Evolutionary conservation across 371 early-diverging fungal genomes (phyloP).

Genomic region (Chytridiales sp.): DNA sequence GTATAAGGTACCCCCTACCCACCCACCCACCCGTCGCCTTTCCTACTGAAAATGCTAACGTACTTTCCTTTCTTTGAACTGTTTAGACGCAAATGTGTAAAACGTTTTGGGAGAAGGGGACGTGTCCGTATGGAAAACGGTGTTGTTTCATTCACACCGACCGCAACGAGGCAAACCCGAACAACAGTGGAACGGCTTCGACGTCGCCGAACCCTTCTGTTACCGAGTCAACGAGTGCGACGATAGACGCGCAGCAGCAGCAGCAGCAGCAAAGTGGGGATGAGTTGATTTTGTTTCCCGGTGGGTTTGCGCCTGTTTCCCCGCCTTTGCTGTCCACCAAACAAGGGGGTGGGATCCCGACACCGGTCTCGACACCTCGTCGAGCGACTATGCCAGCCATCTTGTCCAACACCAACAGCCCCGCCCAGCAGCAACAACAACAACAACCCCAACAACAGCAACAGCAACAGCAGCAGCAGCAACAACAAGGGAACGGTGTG

Average conservation of each 20-base stretch:
- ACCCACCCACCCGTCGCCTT: not conserved
- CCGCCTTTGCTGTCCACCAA: not conserved
- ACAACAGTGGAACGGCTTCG: not conserved
- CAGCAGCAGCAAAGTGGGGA: not conserved
- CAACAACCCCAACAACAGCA: too few species aligned
- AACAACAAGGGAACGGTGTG: too few species aligned
- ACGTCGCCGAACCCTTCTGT: not conserved
- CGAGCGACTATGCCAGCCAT: not conserved
- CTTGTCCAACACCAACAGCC: not conserved
- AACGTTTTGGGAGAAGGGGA: constrained; percentile 66
- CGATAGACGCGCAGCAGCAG: not conserved
- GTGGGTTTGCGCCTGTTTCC: not conserved
- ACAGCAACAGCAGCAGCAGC: too few species aligned
- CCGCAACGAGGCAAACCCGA: not conserved
- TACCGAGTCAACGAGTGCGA: not conserved
- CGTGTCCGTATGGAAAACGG: constrained; percentile 70
- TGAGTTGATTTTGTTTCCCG: not conserved
- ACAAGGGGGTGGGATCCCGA: not conserved
- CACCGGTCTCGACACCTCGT: not conserved
- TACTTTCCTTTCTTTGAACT: not conserved
- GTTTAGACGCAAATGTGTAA: constrained; percentile 63
- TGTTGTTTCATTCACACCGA: constrained; percentile 69
- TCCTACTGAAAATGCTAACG: not conserved
- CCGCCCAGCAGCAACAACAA: not conserved
- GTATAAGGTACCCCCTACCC: constrained; percentile 65